Percentiles rank a stretch among this genome's conserved stretches.
Conservation (phyloP, 2,329 filamentous ascomycete species). For the Penicillium griseofulvum region DNA sequence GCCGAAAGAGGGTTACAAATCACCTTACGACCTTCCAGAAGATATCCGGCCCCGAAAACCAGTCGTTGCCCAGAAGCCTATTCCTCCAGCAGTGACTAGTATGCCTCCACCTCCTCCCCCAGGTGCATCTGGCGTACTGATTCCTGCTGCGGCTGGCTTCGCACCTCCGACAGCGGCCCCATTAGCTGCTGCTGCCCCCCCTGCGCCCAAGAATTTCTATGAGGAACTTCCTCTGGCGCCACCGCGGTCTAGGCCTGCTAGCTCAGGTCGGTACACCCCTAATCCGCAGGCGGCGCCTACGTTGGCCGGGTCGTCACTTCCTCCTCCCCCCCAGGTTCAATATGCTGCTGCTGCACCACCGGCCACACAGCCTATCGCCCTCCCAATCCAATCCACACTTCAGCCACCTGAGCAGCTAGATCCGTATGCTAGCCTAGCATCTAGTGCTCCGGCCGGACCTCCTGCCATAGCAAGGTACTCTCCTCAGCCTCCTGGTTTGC, state of each 20-base stretch:
- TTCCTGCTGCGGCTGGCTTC: slow-evolving; percentile 17
- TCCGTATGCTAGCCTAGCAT: slow-evolving; percentile 32
- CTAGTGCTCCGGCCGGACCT: slow-evolving; percentile 29
- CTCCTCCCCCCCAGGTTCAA: neutral
- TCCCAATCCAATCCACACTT: slow-evolving; percentile 23
- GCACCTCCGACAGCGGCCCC: slow-evolving; percentile 18
- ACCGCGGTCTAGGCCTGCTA: slow-evolving; percentile 59
- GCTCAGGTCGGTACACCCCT: slow-evolving; percentile 42
- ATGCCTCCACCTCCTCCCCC: slow-evolving; percentile 57
- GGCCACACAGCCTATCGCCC: slow-evolving; percentile 17
- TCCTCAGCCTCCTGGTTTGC: slow-evolving; percentile 37
- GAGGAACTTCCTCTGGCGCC: slow-evolving; percentile 67
- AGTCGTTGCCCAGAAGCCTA: slow-evolving; percentile 57
- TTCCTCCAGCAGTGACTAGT: slow-evolving; percentile 45
- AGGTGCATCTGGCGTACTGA: slow-evolving; percentile 58
- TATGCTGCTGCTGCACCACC: slow-evolving; percentile 20
- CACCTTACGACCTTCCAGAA: slow-evolving; percentile 91
- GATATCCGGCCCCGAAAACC: slow-evolving; percentile 70
- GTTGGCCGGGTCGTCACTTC: slow-evolving; percentile 13
- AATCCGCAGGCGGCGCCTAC: slow-evolving; percentile 27
- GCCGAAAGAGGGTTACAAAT: slow-evolving; percentile 85
- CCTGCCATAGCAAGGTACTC: slow-evolving; percentile 42
- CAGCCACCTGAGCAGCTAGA: slow-evolving; percentile 34
- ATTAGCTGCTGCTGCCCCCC: slow-evolving; percentile 14
- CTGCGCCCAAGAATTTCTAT: slow-evolving; percentile 61